phyloP scores from a whole-genome alignment of 2,329 filamentous ascomycete species.

The Aspergillus pseudonomiae region DNA sequence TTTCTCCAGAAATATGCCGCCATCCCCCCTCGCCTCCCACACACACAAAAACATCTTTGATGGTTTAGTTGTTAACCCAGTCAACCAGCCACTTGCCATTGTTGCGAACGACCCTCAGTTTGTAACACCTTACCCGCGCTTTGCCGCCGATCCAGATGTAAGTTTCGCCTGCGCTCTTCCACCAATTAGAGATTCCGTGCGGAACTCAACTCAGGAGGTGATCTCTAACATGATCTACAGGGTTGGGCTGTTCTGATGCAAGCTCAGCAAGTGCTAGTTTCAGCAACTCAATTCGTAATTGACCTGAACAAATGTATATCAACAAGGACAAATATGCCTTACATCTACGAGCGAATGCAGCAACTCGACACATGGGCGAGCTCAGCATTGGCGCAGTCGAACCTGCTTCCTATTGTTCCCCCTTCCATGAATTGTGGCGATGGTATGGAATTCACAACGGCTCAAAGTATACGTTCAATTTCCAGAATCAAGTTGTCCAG shows the following conservation, averaged over 20 bases:
- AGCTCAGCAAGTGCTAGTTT: constrained; percentile 46
- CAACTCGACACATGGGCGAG: constrained; percentile 45
- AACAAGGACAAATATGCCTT: constrained; percentile 38
- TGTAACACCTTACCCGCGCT: constrained; percentile 45
- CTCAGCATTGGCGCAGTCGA: constrained; percentile 38
- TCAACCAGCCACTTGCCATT: constrained; percentile 44
- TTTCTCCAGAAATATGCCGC: background rate
- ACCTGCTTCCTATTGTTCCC: constrained; percentile 31
- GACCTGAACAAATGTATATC: constrained; percentile 45
- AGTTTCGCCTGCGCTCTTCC: constrained; percentile 7
- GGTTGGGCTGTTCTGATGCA: constrained; percentile 49
- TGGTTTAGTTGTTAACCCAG: constrained; percentile 15
- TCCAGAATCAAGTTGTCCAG: constrained; percentile 49
- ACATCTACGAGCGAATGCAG: constrained; percentile 46
- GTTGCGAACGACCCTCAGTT: constrained; percentile 48
- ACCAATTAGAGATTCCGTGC: background rate
- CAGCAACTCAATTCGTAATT: constrained; percentile 45
- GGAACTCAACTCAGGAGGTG: background rate
- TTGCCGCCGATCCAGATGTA: constrained; percentile 46
- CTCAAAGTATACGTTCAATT: constrained; percentile 45
- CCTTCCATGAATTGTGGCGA: constrained; percentile 29
- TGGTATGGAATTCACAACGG: constrained; percentile 39
- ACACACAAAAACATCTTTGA: too few species aligned
- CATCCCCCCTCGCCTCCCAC: background rate
- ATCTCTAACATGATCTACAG: constrained; percentile 28